phyloP scores from a whole-genome alignment of 345 rosid species.

The Rhizophora apiculata region DNA sequence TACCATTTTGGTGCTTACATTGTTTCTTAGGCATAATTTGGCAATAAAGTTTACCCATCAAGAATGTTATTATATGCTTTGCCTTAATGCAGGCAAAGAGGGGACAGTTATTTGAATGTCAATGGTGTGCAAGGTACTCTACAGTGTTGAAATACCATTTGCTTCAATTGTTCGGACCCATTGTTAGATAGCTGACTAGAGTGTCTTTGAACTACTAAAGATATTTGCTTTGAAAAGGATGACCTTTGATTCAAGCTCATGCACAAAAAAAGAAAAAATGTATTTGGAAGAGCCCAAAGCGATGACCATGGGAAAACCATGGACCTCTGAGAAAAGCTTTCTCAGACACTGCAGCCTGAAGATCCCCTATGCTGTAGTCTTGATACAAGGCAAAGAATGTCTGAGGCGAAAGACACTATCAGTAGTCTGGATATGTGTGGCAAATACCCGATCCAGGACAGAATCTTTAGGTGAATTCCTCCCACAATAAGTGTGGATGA shows the following conservation, averaged over 20 bases:
- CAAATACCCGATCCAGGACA: too few relatives aligned
- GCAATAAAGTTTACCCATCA: neutral
- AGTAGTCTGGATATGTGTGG: neutral
- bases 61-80: neutral
- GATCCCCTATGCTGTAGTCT: constrained; percentile 11
- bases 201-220: constrained; percentile 40
- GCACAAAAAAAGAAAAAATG: constrained; percentile 40
- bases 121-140: constrained; percentile 48
- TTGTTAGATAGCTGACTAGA: constrained; percentile 37
- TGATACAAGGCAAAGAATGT: constrained; percentile 39
- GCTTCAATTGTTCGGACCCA: constrained; percentile 11
- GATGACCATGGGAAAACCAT: constrained; percentile 38
- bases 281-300: constrained; percentile 41
- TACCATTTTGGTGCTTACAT: too few relatives aligned
- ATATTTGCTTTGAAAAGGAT: constrained; percentile 51
- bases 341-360: constrained; percentile 49
- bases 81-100: constrained; percentile 59
- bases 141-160: constrained; percentile 5
- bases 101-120: constrained; percentile 27
- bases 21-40: too few relatives aligned
- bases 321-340: constrained; percentile 77
- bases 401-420: constrained; percentile 43
- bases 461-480: constrained; percentile 38
- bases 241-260: constrained; percentile 80
- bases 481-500: constrained; percentile 48